Evolutionary conservation across 768 basidiomycete genomes (phyloP).

Genomic region (Lactarius deliciosus): DNA sequence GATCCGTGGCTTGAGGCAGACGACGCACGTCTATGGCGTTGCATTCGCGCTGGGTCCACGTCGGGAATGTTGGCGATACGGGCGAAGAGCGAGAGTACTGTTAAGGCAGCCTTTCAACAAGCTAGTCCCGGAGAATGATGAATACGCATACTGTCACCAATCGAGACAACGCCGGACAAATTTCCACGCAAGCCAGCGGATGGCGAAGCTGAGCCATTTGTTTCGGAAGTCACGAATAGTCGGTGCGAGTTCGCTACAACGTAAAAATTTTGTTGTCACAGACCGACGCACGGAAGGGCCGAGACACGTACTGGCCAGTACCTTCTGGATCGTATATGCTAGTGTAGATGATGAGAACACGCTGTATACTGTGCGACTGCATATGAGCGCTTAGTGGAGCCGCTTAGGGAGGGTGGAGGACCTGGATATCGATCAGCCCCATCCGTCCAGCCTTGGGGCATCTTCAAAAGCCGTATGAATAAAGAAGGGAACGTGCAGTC

Average conservation of each 20-base stretch:
- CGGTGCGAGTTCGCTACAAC: constrained; percentile 73
- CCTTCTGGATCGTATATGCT: constrained; percentile 72
- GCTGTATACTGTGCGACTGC: constrained; percentile 58
- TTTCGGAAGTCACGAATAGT: constrained; percentile 72
- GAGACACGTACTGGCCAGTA: constrained; percentile 70
- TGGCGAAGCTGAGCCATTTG: constrained; percentile 49
- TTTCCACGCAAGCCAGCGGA: constrained; percentile 47
- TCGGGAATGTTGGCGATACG: constrained; percentile 68
- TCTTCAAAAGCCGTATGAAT: constrained; percentile 3
- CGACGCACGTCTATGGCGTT: constrained; percentile 76
- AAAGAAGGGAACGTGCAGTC: background rate
- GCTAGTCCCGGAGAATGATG: background rate
- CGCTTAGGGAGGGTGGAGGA: constrained; percentile 30
- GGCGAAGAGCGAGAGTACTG: constrained; percentile 80
- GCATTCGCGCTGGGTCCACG: constrained; percentile 76
- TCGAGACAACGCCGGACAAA: constrained; percentile 75
- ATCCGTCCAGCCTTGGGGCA: constrained; percentile 70
- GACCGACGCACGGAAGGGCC: background rate
- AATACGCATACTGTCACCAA: constrained; percentile 67
- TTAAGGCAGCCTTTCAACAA: background rate
- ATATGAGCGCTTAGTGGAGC: constrained; percentile 5
- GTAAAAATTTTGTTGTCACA: background rate
- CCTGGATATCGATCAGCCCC: constrained; percentile 80
- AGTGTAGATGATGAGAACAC: constrained; percentile 64
- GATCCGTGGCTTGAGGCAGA: constrained; percentile 51